A percentile compares a stretch with the other conserved stretches of the same genome.
Evolutionary conservation across 2,329 filamentous ascomycete species (phyloP).

Genomic region (Fusarium solani-melongenae): DNA sequence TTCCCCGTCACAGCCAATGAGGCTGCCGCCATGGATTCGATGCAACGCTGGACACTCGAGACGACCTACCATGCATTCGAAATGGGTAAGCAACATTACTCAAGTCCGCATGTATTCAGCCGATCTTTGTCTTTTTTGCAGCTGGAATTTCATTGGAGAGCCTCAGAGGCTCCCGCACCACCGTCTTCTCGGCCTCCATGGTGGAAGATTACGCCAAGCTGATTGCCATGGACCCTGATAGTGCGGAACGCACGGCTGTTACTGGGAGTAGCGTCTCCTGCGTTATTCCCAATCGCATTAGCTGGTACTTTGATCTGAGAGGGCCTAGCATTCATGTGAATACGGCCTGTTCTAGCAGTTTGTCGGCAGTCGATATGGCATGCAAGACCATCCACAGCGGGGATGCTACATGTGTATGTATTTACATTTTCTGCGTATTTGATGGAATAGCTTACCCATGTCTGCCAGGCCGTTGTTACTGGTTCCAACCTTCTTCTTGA

Average conservation of each 20-base stretch:
- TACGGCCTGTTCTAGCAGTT: conserved; percentile 31
- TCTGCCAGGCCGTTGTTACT: background rate
- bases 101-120: accelerated
- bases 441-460: background rate
- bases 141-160: conserved; percentile 47
- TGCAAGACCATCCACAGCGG: conserved; percentile 55
- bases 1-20: conserved; percentile 42
- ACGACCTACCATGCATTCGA: conserved; percentile 51
- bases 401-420: conserved; percentile 45
- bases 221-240: conserved; percentile 49
- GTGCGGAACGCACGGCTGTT: conserved; percentile 44
- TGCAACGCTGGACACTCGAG: conserved; percentile 50
- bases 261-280: conserved; percentile 28
- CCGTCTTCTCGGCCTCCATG: conserved; percentile 53
- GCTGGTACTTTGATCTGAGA: conserved; percentile 49
- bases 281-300: conserved; percentile 54
- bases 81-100: conserved; percentile 21
- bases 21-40: conserved; percentile 48
- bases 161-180: conserved; percentile 45
- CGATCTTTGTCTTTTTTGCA: background rate
- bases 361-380: conserved; percentile 29
- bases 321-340: conserved; percentile 33
- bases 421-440: no score
- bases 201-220: conserved; percentile 51
- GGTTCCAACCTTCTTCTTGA: background rate